Conservation (phyloP, 2,329 filamentous ascomycete genomes). For the Colletotrichum lindemuthianum region DNA sequence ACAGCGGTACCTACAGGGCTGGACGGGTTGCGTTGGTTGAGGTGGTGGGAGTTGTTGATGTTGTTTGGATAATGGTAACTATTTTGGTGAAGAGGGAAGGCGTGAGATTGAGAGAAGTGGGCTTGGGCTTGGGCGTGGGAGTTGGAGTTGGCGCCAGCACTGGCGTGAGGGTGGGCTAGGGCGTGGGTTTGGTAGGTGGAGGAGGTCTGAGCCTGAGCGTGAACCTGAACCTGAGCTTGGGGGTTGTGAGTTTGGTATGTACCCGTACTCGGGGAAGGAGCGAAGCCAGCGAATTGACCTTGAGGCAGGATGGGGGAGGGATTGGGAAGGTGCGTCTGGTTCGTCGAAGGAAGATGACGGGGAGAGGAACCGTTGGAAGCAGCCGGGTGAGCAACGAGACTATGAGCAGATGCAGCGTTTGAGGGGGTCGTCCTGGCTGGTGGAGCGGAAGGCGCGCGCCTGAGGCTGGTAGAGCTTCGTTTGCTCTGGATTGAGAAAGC, state of each 20-base stretch:
- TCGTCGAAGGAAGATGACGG: constrained; percentile 52
- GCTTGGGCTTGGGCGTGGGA: constrained; percentile 25
- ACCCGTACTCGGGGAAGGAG: constrained; percentile 30
- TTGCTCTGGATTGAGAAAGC: constrained; percentile 68
- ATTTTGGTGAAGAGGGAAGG: constrained; percentile 66
- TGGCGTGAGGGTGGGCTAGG: constrained; percentile 15
- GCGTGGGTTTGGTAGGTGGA: constrained; percentile 12
- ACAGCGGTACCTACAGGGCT: constrained; percentile 39
- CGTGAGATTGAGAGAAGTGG: constrained; percentile 66
- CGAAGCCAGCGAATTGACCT: constrained; percentile 53
- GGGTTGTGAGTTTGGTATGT: not conserved
- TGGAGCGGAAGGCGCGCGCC: constrained; percentile 69
- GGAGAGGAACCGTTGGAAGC: constrained; percentile 58
- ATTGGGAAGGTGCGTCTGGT: constrained; percentile 50
- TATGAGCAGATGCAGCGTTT: constrained; percentile 45
- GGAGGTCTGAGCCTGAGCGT: constrained; percentile 15
- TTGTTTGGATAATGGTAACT: constrained; percentile 23
- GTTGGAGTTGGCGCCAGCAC: constrained; percentile 18
- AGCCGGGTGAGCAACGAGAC: constrained; percentile 7
- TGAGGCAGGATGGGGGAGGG: constrained; percentile 57
- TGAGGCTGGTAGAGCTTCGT: constrained; percentile 71
- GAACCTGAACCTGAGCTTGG: not conserved
- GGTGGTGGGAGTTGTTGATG: constrained; percentile 28
- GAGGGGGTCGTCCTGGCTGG: constrained; percentile 56
- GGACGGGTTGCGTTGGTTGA: constrained; percentile 38